Base-by-base conservation (phyloP, 306 rosid species). In the Astragalus membranaceus region DNA sequence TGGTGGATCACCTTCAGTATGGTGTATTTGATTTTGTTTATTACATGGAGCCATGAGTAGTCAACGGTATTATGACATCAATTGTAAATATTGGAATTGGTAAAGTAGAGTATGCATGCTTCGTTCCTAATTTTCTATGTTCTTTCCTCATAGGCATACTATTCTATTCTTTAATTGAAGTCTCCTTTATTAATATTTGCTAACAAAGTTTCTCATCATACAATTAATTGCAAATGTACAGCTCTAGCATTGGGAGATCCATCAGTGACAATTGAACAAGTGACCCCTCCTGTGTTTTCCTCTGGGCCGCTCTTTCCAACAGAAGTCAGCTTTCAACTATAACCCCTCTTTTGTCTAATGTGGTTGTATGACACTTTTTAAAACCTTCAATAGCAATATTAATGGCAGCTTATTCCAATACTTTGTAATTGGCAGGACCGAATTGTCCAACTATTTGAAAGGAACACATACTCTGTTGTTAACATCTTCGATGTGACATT, bases 171-270 rank as follows among this genome's bases (percentile, higher is more conserved):
- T 30, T 48, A 6, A 17, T 71, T 2, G 68, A 55, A 49, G 36
- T 58, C 35, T 32, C 36, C 26, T 26, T 42, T 56, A 35, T 42
- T 56, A 41, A 23, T 51, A 58, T 79, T 29, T 65, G 10, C 74
- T 7, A 1, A 44, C 72, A 60, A 46, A 70, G 52, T 52, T 69
- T 80, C 67, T 72, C 51, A 67, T 80, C 15, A 36, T 68, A 82
- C 43, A 11, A 70, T 75, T 44, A 75, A 47, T 64, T 69, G 29
- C 78, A 72, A 70, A 81, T 67, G 65, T 70, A 56, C 89, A 94
- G 99, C 97, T 37, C 75, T 75, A 82, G 96, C 99, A 62, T 85
- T 91, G 72, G 96, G 99, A 33, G 99, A 91, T 83, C 84, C 96
- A 60, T 76, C 92, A 7, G 91, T 91, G 59, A 89, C 89, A 66